A percentile compares a stretch with the other conserved stretches of the same genome.
Conservation (phyloP, 139 green algal species). For the Coelastrella sp. region DNA sequence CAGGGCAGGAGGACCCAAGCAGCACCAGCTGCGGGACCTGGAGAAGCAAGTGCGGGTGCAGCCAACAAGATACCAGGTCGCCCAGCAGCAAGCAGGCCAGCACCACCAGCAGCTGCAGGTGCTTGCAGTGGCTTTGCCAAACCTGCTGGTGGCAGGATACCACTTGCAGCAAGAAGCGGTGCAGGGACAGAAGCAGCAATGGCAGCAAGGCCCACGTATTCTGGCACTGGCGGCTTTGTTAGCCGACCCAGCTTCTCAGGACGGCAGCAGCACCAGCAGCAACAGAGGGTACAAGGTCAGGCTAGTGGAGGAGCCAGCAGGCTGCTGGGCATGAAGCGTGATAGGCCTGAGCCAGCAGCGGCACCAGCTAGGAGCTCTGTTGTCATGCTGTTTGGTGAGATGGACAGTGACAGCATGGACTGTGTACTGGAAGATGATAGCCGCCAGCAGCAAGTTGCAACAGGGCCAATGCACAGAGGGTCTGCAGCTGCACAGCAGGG, state of each 20-base stretch:
- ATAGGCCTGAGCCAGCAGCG: background rate
- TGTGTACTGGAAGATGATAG: background rate
- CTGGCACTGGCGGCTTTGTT: background rate
- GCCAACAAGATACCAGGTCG: too few relatives aligned
- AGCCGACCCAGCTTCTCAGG: background rate
- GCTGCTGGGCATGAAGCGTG: background rate
- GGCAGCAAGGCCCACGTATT: background rate
- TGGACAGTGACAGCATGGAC: slow-evolving; percentile 33
- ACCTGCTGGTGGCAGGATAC: background rate
- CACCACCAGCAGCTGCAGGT: background rate
- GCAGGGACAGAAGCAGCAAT: background rate
- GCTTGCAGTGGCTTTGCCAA: background rate
- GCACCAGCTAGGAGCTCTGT: slow-evolving; percentile 10
- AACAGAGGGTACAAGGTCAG: background rate
- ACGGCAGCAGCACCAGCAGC: background rate
- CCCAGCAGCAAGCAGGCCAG: background rate
- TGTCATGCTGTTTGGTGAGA: slow-evolving; percentile 30
- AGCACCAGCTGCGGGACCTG: background rate
- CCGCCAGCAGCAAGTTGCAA: background rate
- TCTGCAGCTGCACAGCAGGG: background rate
- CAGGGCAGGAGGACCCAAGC: too few relatives aligned
- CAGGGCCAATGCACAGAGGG: background rate
- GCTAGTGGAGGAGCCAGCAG: background rate
- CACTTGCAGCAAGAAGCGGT: background rate
- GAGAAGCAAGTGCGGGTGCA: background rate